Percentiles rank a stretch among this genome's conserved stretches.
Evolutionary conservation across 2,329 filamentous ascomycete species (phyloP).

Genomic region (Cladosporium phlei): DNA sequence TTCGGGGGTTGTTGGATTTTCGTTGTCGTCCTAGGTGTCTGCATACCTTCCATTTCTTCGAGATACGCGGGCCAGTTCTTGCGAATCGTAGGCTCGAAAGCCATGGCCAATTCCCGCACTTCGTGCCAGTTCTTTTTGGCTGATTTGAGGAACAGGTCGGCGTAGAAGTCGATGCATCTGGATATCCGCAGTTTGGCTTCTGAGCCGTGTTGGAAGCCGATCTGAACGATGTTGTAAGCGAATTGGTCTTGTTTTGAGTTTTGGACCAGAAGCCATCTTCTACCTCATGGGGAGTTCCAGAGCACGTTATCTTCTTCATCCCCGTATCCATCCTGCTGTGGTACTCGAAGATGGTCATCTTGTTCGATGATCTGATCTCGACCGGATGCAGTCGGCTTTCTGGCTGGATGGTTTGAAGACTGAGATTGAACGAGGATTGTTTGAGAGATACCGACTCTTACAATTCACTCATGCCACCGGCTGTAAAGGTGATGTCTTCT

Average conservation of each 20-base stretch:
- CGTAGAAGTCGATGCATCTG: slow-evolving; percentile 46
- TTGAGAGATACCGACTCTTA: no score
- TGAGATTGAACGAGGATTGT: no score
- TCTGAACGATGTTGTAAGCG: slow-evolving; percentile 31
- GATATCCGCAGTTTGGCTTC: slow-evolving; percentile 37
- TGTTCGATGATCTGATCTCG: neutral
- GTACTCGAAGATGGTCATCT: slow-evolving; percentile 3
- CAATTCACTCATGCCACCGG: no score
- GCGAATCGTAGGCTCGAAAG: slow-evolving; percentile 45
- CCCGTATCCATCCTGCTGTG: slow-evolving; percentile 20
- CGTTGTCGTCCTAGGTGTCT: neutral
- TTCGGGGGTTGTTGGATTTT: neutral
- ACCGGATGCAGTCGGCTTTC: no score
- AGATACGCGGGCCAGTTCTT: slow-evolving; percentile 40
- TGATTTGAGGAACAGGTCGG: slow-evolving; percentile 43
- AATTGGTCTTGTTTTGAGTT: neutral
- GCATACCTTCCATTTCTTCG: slow-evolving; percentile 38
- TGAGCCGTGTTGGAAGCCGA: slow-evolving; percentile 45
- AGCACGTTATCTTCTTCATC: slow-evolving; percentile 38
- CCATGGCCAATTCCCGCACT: slow-evolving; percentile 42
- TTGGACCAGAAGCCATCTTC: neutral
- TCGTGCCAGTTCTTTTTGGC: slow-evolving; percentile 44
- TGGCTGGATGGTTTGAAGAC: no score
- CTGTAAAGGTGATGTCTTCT: no score
- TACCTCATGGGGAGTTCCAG: slow-evolving; percentile 42